Conservation (phyloP, 2,329 filamentous ascomycete species). For the Periconia digitata region DNA sequence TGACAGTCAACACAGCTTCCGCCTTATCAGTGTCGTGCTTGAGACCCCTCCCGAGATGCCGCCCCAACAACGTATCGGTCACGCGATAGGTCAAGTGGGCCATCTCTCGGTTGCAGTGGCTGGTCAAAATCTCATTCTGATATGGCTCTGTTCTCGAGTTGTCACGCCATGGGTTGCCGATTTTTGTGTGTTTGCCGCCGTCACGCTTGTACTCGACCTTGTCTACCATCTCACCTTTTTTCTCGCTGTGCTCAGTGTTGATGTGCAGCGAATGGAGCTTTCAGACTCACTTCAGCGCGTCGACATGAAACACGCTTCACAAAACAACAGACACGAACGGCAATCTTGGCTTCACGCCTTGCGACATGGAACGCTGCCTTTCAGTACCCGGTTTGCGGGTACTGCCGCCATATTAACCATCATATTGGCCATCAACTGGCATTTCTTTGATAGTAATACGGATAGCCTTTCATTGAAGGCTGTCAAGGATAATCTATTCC, state of each 20-base stretch:
- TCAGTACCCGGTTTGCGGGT: conserved; percentile 74
- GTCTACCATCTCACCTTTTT: conserved; percentile 81
- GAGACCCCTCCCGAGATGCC: conserved; percentile 68
- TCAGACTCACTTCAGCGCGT: conserved; percentile 65
- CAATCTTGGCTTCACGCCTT: conserved; percentile 64
- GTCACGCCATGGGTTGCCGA: conserved; percentile 71
- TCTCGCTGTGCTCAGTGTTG: conserved; percentile 74
- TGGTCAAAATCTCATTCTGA: conserved; percentile 67
- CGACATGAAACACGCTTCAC: conserved; percentile 38
- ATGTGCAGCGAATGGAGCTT: conserved; percentile 74
- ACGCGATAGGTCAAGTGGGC: conserved; percentile 73
- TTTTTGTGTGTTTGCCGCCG: conserved; percentile 74
- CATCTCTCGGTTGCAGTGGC: conserved; percentile 69
- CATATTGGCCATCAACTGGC: conserved; percentile 73
- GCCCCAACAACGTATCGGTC: conserved; percentile 69
- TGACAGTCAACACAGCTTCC: conserved; percentile 52
- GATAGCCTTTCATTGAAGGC: conserved; percentile 26
- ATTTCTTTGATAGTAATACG: conserved; percentile 68
- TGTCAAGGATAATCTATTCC: conserved; percentile 25
- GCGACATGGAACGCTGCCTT: conserved; percentile 64
- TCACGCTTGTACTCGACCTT: conserved; percentile 75
- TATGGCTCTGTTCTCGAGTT: conserved; percentile 65
- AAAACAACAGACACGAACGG: conserved; percentile 50
- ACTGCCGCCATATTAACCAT: conserved; percentile 73
- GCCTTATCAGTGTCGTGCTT: conserved; percentile 76